phyloP scores from a whole-genome alignment of 2,329 filamentous ascomycete genomes.

The Alternaria hordeiaustralica region DNA sequence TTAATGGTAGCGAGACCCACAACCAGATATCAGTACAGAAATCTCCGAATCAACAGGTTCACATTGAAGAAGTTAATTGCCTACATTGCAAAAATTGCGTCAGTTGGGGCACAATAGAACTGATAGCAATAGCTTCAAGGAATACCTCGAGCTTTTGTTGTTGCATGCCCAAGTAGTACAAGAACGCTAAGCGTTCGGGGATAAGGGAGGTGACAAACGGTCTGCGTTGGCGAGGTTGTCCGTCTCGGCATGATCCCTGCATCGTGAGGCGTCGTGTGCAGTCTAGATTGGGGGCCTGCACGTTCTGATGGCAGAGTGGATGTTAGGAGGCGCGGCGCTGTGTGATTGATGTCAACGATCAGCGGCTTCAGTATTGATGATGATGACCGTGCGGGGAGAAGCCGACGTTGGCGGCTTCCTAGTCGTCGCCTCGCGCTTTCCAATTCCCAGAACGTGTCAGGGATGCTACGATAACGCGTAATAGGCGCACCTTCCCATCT shows the following conservation, averaged over 20 bases:
- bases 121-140: neutral
- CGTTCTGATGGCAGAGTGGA: neutral
- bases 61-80: neutral
- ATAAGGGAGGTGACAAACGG: neutral
- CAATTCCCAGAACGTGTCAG: neutral
- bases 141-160: neutral
- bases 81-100: neutral
- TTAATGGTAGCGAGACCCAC: neutral
- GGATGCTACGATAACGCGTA: neutral
- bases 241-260: neutral
- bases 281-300: neutral
- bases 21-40: neutral
- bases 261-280: neutral
- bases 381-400: neutral
- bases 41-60: neutral
- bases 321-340: neutral
- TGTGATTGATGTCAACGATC: neutral
- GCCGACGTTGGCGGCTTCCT: neutral
- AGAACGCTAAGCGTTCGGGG: neutral
- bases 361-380: neutral
- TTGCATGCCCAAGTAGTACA: neutral
- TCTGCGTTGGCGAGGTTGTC: neutral
- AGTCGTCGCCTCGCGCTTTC: slow-evolving; percentile 3
- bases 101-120: neutral
- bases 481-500: neutral